phyloP scores from a whole-genome alignment of 192 early-diverging fungal genomes.

The Phlyctochytrium arcticum region DNA sequence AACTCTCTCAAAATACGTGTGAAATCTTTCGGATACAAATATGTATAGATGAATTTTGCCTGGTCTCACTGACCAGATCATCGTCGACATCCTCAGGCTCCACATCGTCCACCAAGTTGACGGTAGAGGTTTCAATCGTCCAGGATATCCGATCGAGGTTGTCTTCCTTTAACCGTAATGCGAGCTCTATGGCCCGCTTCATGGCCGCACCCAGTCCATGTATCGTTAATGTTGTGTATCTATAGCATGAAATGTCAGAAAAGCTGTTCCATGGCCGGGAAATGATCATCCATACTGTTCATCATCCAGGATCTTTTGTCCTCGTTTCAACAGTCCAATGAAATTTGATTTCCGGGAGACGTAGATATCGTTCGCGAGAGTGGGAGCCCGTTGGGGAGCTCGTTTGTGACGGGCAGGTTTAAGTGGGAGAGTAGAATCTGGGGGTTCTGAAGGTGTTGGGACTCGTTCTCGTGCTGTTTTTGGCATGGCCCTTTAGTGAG shows the following conservation, averaged over 20 bases:
- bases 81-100: conserved; percentile 60
- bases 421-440: background rate
- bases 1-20: too few relatives aligned
- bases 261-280: background rate
- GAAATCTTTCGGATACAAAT: conserved; percentile 63
- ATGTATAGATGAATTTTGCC: conserved; percentile 68
- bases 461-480: too few relatives aligned
- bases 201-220: conserved; percentile 80
- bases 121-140: conserved; percentile 66
- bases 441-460: too few relatives aligned
- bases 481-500: too few relatives aligned
- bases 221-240: conserved; percentile 56
- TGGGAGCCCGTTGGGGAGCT: conserved; percentile 57
- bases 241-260: background rate
- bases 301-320: conserved; percentile 54
- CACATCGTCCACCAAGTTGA: conserved; percentile 75
- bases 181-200: conserved; percentile 60
- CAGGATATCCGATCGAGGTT: conserved; percentile 50
- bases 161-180: conserved; percentile 56
- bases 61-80: conserved; percentile 52
- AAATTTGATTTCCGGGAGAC: conserved; percentile 65
- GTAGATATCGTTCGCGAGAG: conserved; percentile 72
- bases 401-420: conserved; percentile 42
- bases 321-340: conserved; percentile 54
- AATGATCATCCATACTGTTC: background rate